phyloP scores from a whole-genome alignment of 805 yeast genomes.

The Pachysolen tannophilus region DNA sequence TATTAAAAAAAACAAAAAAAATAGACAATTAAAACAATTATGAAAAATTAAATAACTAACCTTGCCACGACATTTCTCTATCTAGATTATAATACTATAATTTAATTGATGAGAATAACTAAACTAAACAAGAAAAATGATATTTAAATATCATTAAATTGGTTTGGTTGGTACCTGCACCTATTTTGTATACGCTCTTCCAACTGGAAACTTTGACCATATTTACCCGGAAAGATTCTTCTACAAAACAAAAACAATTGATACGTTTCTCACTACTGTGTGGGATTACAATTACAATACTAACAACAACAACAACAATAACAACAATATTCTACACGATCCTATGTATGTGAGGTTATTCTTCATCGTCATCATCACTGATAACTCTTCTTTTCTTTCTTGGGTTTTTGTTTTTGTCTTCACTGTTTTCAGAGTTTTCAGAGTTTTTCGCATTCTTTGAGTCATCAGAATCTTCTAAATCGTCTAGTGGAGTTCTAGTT shows the following conservation, averaged over 20 bases:
- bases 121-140: background rate
- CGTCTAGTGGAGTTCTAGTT: conserved; percentile 1
- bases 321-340: too few relatives aligned
- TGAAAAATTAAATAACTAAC: conserved; percentile 21
- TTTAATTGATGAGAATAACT: background rate
- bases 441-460: conserved; percentile 9
- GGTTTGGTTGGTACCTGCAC: too few relatives aligned
- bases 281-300: background rate
- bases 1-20: too few relatives aligned
- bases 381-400: conserved; percentile 40
- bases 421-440: conserved; percentile 13
- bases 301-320: too few relatives aligned
- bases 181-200: too few relatives aligned
- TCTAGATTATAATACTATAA: too few relatives aligned
- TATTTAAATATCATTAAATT: background rate
- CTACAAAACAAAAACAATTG: background rate
- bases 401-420: conserved; percentile 24
- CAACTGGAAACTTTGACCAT: too few relatives aligned
- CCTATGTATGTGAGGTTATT: too few relatives aligned
- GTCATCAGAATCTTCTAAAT: conserved; percentile 15
- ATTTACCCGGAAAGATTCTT: conserved; percentile 2
- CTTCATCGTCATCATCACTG: conserved; percentile 38
- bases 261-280: background rate
- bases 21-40: too few relatives aligned
- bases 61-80: conserved; percentile 37